Evolutionary conservation across 2,329 filamentous ascomycete species (phyloP), one percentile per base, ranked within the genome.

Genomic region (Fusarium sublunatum): DNA sequence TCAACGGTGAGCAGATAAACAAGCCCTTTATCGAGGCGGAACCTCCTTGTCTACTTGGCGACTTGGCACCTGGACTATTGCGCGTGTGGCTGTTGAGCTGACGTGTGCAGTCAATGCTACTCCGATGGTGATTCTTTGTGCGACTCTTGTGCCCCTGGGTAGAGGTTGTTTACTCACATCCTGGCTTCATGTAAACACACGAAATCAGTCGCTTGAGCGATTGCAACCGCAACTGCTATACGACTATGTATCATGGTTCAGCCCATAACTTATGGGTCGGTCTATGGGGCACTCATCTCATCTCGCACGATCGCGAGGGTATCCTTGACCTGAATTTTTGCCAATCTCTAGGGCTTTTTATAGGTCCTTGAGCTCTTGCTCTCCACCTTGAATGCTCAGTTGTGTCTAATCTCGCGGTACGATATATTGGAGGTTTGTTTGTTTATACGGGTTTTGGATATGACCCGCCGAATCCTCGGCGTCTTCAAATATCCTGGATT

Each of bases 71-170:
- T 29, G 32, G 44, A 51, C 50, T 49, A 48, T 45, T 50, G 31
- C 12, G 35, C 55, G 62, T 65, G 62, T 64, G 57, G 61, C 53
- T 46, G 51, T 38, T 53, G 41, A 59, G 58, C 64, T 57, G 45
- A 58, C 56, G 58, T 65, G 56, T 53, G 51, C 56, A 45, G 36
- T 53, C 51, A 54, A 29, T 41, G 11, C 41, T 49, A 41, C 57
- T 47, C 43, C 34, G 39, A 46, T 43, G 19, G 26, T 48, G 48
- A 24, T 49, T 56, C 31, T 55, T 55, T 62, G 59, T 58, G 53
- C 53, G 28, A 52, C 43, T 15, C 31, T 28, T 31, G 22, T 26
- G 5, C 31, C 24, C 22, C 31, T 55, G 31, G 31, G 15, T n/a
- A 52, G 19, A 19, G 26, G 11, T 46, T 58, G 41, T 59, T 53